These are phyloP conservation scores for Paecilomyces dactylethromorphus DNA, from an alignment of 2,329 filamentous ascomycete genomes.

Conservation along the genomic window DNA sequence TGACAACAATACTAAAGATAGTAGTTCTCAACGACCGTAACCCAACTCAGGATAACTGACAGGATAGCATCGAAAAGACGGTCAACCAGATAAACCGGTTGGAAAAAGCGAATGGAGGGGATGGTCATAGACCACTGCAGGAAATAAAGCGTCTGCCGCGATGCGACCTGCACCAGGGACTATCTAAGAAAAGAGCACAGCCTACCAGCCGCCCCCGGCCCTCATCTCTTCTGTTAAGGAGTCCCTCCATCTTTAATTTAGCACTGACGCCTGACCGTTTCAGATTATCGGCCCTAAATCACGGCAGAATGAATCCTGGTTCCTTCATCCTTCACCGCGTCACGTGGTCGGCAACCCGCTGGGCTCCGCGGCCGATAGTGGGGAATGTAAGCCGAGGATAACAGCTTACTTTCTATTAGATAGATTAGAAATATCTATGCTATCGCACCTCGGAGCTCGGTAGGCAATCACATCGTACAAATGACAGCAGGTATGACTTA, in stretches of 20 bases:
- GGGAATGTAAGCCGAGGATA: not conserved
- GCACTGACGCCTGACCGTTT: constrained; percentile 2
- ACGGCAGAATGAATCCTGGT: not conserved
- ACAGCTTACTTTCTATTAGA: no score
- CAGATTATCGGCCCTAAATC: constrained; percentile 1
- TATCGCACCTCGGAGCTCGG: no score
- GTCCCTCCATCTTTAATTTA: not conserved
- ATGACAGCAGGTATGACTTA: not conserved
- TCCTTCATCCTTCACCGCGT: not conserved
- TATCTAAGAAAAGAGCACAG: not conserved
- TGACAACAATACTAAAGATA: not conserved
- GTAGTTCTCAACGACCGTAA: not conserved
- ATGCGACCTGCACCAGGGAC: not conserved
- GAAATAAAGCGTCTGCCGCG: not conserved
- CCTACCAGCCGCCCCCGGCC: not conserved
- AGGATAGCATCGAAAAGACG: not conserved
- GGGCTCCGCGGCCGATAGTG: not conserved
- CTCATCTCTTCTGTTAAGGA: not conserved
- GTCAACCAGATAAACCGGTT: not conserved
- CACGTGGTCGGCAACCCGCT: not conserved
- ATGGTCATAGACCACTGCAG: not conserved
- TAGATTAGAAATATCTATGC: no score
- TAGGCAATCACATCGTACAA: not conserved
- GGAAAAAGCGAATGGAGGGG: not conserved
- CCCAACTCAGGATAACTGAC: not conserved